Conservation (phyloP, 176 grass and related monocot species). For the Cenchrus americanus region DNA sequence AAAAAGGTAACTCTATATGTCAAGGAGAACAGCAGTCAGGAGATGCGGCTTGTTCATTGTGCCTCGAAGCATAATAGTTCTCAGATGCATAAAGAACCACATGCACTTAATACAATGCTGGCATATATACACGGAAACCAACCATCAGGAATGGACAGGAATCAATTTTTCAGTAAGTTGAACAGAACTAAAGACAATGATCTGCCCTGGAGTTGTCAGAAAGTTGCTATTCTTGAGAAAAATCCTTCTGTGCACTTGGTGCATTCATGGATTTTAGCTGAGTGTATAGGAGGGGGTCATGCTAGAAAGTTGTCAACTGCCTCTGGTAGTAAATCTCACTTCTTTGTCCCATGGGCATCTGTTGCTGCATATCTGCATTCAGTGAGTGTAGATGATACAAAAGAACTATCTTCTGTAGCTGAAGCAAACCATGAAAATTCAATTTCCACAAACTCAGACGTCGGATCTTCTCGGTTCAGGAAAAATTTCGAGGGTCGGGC, state of each 20-base stretch:
- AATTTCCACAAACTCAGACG: constrained; percentile 50
- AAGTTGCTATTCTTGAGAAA: constrained; percentile 76
- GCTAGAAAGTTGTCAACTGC: constrained; percentile 75
- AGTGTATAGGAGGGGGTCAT: constrained; percentile 88
- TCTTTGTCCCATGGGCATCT: constrained; percentile 96
- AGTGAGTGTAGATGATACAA: constrained; percentile 65
- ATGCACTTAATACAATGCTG: constrained; percentile 70
- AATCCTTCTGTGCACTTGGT: constrained; percentile 45
- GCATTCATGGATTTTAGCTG: constrained; percentile 88
- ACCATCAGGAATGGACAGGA: constrained; percentile 76
- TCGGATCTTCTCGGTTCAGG: constrained; percentile 54
- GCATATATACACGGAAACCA: constrained; percentile 74
- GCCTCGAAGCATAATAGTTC: constrained; percentile 64
- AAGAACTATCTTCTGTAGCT: constrained; percentile 55
- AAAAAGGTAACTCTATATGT: constrained; percentile 87
- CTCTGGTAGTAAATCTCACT: constrained; percentile 71
- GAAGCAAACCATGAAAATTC: constrained; percentile 53
- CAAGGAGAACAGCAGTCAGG: constrained; percentile 73
- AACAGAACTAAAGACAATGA: constrained; percentile 85
- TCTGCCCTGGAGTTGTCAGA: constrained; percentile 87
- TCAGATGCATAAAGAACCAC: constrained; percentile 65
- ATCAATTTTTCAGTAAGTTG: constrained; percentile 85
- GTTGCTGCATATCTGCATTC: constrained; percentile 94
- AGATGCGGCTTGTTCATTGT: constrained; percentile 79
- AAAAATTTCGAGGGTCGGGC: constrained; percentile 79